Evolutionary conservation across 129 eudicot genomes (phyloP), one percentile per base, ranked within the genome.

Genomic region (Centaurea solstitialis): DNA sequence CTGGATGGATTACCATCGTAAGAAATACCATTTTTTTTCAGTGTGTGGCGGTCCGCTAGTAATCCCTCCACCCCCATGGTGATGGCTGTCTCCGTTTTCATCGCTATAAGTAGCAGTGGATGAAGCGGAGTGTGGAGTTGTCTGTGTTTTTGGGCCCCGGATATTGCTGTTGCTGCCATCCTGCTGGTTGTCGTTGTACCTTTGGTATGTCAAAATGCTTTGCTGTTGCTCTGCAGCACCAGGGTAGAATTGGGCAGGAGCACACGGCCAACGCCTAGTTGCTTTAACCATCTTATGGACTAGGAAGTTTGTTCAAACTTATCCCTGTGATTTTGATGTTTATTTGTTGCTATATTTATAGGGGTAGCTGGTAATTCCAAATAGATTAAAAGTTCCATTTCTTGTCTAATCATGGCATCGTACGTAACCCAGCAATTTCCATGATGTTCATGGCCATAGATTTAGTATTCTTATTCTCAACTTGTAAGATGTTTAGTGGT

Each of bases 261-360:
- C 30, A 41, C 33, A 53, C 50, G 80, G 82, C 68, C 6, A 33
- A 57, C 21, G 57, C 68, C 66, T 33, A 20, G 15, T n/a, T 41
- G 28, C 38, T 65, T 80, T 40, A 76, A 72, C 85, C 88, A 85
- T 85, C 59, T 77, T 77, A 40, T 22, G 47, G n/a, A 22, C 28
- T 80, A 61, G 68, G 43, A 70, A 64, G 68, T 64, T 18, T 4
- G 28, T 81, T 37, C 17, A 47, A 38, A 47, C 13, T 66, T 50
- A 20, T 26, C 40, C n/a, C 6, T 68, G 30, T 53, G 72, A 64
- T 75, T 47, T 23, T 53, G 8, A 68, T 7, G 65, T 53, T 17
- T 80, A 18, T 53, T 37, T 64, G 17, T 10, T 13, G 33, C 65
- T 80, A 30, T 76, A 64, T 85, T 76, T 81, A 65, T 80, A 80